These are phyloP conservation scores for Ichthyophonus hoferi DNA, from an alignment of 208 protist species.

Conservation along the genomic window DNA sequence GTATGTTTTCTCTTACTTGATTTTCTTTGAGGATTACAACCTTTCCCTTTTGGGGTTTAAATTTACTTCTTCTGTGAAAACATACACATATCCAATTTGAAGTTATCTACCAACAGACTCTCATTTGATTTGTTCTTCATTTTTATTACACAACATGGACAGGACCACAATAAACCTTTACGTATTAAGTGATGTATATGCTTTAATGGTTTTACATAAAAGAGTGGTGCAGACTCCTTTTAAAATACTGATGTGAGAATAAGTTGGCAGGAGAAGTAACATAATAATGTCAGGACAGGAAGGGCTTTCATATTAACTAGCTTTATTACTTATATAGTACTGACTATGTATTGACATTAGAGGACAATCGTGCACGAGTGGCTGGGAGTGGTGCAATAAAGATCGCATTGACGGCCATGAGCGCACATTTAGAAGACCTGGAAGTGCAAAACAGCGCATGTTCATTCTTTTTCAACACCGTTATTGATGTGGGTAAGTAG, in stretches of 20 bases:
- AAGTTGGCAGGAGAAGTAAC: background rate
- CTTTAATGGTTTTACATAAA: background rate
- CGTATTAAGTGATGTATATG: background rate
- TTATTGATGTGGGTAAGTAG: slow-evolving; percentile 33
- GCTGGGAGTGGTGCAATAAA: slow-evolving; percentile 26
- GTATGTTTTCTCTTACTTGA: too few relatives aligned
- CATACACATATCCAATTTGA: too few relatives aligned
- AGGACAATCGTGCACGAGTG: slow-evolving; percentile 16
- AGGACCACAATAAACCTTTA: too few relatives aligned
- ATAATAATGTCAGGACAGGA: background rate
- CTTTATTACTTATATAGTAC: too few relatives aligned
- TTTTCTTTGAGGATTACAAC: too few relatives aligned
- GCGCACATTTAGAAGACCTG: background rate
- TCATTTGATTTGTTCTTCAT: too few relatives aligned
- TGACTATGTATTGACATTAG: slow-evolving; percentile 10
- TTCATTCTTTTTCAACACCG: slow-evolving; percentile 39
- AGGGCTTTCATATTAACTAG: background rate
- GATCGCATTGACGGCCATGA: slow-evolving; percentile 6
- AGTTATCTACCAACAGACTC: too few relatives aligned
- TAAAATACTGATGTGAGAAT: background rate
- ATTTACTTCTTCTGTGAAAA: too few relatives aligned
- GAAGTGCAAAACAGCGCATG: slow-evolving; percentile 39
- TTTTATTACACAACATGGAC: too few relatives aligned
- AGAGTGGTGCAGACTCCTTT: background rate
- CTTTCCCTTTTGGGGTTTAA: too few relatives aligned